phyloP scores from a whole-genome alignment of 257 asterid species.

The Plantago major region DNA sequence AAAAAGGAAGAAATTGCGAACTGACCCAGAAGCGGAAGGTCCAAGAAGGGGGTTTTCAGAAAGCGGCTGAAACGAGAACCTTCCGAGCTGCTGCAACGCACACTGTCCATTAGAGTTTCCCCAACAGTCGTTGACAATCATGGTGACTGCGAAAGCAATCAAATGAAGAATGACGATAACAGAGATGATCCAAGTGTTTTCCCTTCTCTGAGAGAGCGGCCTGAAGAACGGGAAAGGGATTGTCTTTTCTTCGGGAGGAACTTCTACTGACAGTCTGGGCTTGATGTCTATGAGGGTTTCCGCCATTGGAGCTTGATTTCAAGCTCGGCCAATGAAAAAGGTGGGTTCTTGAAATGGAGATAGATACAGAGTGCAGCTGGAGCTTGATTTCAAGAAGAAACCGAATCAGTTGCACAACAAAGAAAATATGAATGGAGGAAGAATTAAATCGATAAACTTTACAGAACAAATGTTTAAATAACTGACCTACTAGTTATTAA shows the following conservation, averaged over 20 bases:
- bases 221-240: constrained; percentile 67
- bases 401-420: no score
- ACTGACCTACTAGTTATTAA: no score
- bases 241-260: constrained; percentile 45
- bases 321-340: no score
- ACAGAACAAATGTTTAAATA: no score
- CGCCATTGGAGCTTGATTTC: no score
- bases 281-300: constrained; percentile 42
- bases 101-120: constrained; percentile 59
- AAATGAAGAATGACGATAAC: constrained; percentile 66
- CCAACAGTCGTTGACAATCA: constrained; percentile 76
- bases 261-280: constrained; percentile 41
- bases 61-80: constrained; percentile 80
- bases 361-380: no score
- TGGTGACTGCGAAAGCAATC: constrained; percentile 54
- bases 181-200: constrained; percentile 72
- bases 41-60: constrained; percentile 81
- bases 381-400: no score
- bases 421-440: no score
- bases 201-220: constrained; percentile 56
- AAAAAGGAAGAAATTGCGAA: not conserved
- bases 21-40: constrained; percentile 91
- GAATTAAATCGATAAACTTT: no score
- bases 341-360: constrained; percentile 4
- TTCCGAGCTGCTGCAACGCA: constrained; percentile 49